Percentiles rank a stretch among this genome's conserved stretches.
phyloP scores from a whole-genome alignment of 768 basidiomycete species.

The Tricholoma hemisulphureum region DNA sequence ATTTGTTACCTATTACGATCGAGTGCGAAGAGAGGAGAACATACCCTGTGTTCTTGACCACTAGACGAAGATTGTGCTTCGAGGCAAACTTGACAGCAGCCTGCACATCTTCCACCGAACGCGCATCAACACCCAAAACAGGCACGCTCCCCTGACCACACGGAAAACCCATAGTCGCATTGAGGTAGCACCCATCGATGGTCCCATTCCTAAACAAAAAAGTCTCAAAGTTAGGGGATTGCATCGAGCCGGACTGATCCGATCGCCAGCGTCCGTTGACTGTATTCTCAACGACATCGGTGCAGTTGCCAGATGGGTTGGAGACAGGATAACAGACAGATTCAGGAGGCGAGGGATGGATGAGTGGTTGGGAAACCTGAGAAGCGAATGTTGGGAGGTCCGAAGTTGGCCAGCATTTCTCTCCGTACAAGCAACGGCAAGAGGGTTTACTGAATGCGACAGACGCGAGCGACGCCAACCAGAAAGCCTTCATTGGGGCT shows the following conservation, averaged over 20 bases:
- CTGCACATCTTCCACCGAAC: slow-evolving; percentile 37
- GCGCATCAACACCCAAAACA: slow-evolving; percentile 39
- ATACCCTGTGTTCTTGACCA: slow-evolving; percentile 37
- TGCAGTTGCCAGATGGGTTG: slow-evolving; percentile 38
- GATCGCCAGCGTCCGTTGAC: slow-evolving; percentile 40
- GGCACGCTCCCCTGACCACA: slow-evolving; percentile 47
- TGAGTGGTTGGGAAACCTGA: slow-evolving; percentile 43
- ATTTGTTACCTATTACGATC: slow-evolving; percentile 5
- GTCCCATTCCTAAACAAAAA: slow-evolving; percentile 42
- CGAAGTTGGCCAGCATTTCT: slow-evolving; percentile 44
- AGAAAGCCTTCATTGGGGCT: background rate
- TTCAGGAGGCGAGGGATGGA: slow-evolving; percentile 40
- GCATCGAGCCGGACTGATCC: slow-evolving; percentile 39
- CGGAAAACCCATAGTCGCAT: slow-evolving; percentile 37
- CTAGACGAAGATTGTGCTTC: slow-evolving; percentile 35
- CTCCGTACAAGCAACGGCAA: slow-evolving; percentile 40
- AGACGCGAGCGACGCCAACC: background rate
- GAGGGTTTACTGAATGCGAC: background rate
- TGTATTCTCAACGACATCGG: slow-evolving; percentile 25
- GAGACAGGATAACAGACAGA: slow-evolving; percentile 40
- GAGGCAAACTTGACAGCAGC: slow-evolving; percentile 38
- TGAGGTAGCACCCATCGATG: slow-evolving; percentile 50
- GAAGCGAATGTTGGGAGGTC: slow-evolving; percentile 32
- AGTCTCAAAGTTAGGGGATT: slow-evolving; percentile 29
- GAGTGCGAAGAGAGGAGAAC: background rate